Evolutionary conservation across 495 filamentous ascomycete species (phyloP).

Genomic region (Talaromyces adpressus): DNA sequence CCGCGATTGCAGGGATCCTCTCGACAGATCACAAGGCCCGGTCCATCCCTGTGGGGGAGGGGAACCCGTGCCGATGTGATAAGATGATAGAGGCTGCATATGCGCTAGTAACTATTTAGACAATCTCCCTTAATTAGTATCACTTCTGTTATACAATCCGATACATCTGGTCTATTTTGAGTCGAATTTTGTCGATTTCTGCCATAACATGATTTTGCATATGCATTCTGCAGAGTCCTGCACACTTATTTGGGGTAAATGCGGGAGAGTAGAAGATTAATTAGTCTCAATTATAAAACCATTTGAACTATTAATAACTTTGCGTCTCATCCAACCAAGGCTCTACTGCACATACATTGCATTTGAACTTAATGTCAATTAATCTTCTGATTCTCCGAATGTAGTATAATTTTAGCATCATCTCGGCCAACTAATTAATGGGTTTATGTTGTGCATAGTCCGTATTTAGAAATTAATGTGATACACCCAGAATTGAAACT

Average conservation of each 20-base stretch:
- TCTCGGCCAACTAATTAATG: neutral
- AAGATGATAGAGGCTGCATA: neutral
- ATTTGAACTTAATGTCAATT: neutral
- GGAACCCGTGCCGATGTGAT: neutral
- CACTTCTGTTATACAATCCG: neutral
- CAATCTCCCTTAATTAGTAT: neutral
- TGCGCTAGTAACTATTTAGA: neutral
- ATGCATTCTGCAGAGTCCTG: too few species aligned
- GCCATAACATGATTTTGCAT: too few species aligned
- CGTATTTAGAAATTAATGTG: neutral
- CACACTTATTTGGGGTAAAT: neutral
- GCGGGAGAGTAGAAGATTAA: too few species aligned
- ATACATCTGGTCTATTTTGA: neutral
- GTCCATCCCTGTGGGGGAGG: neutral
- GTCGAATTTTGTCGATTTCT: too few species aligned
- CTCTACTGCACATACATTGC: neutral
- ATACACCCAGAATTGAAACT: neutral
- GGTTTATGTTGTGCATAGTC: neutral
- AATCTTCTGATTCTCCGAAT: neutral
- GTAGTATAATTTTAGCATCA: neutral
- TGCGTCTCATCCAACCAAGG: neutral
- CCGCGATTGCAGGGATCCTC: too few species aligned
- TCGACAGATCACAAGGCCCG: slow-evolving; percentile 1
- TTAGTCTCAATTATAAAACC: too few species aligned
- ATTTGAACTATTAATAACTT: neutral